Percentiles rank a stretch among this genome's conserved stretches.
phyloP scores from a whole-genome alignment of 768 basidiomycete genomes.

The Boletus reticuloceps region DNA sequence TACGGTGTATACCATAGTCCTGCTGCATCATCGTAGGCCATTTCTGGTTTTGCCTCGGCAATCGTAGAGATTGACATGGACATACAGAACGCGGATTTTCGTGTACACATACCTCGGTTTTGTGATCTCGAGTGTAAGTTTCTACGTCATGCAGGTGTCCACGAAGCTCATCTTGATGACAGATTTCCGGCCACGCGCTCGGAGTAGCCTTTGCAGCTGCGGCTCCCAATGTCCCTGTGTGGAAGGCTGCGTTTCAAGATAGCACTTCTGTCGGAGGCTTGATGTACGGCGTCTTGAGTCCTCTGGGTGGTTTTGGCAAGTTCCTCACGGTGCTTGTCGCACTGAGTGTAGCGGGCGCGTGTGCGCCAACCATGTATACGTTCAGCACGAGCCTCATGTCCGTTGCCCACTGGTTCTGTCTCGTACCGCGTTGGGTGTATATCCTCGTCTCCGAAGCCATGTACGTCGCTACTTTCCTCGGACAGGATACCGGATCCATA shows the following conservation, averaged over 20 bases:
- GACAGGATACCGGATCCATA: background rate
- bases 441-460: conserved; percentile 44
- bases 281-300: conserved; percentile 36
- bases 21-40: conserved; percentile 54
- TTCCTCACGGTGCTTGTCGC: conserved; percentile 51
- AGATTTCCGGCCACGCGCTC: conserved; percentile 41
- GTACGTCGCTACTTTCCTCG: conserved; percentile 26
- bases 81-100: conserved; percentile 37
- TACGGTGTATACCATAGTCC: conserved; percentile 51
- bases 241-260: conserved; percentile 40
- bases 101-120: conserved; percentile 48
- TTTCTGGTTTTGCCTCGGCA: background rate
- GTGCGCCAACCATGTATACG: conserved; percentile 59
- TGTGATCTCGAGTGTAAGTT: conserved; percentile 39
- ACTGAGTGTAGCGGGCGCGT: conserved; percentile 51
- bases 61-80: background rate
- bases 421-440: conserved; percentile 46
- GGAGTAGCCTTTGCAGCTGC: conserved; percentile 47
- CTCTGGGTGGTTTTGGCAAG: conserved; percentile 44
- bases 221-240: conserved; percentile 35
- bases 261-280: conserved; percentile 46
- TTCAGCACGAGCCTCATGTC: conserved; percentile 47
- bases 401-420: conserved; percentile 29
- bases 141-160: background rate
- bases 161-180: background rate